These are phyloP conservation scores for Phaffia australis DNA, from an alignment of 768 basidiomycete genomes.

Conservation along the genomic window DNA sequence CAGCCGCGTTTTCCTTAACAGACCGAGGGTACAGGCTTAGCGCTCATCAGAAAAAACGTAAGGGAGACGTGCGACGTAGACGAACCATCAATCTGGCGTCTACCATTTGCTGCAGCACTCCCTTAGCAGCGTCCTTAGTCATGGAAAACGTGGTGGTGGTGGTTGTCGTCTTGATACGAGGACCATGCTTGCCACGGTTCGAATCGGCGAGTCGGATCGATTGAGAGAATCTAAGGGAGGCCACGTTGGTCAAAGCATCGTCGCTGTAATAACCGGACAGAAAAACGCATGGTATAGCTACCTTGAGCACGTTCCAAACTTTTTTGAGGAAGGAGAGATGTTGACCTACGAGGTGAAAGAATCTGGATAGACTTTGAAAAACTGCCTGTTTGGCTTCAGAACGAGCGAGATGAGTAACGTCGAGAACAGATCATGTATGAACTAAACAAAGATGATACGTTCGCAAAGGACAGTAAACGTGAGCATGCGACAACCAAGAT, in stretches of 20 bases:
- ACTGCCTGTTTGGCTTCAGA: slow-evolving; percentile 82
- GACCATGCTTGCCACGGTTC: slow-evolving; percentile 2
- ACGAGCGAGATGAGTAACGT: slow-evolving; percentile 89
- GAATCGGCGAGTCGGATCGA: slow-evolving; percentile 96
- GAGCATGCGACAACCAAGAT: not conserved
- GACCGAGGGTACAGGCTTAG: not conserved
- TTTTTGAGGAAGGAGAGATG: not conserved
- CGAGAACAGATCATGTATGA: slow-evolving; percentile 94
- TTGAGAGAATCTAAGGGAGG: slow-evolving; percentile 94
- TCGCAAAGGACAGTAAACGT: not conserved
- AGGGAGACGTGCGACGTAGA: not conserved
- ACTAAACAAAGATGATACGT: slow-evolving; percentile 45
- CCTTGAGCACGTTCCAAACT: not conserved
- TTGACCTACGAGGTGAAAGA: slow-evolving; percentile 81
- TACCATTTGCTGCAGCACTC: slow-evolving; percentile 99
- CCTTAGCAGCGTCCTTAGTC: slow-evolving; percentile 99
- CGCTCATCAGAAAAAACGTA: not conserved
- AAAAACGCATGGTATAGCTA: not conserved
- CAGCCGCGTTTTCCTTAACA: slow-evolving; percentile 68
- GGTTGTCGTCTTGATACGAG: slow-evolving; percentile 79
- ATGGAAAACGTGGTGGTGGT: slow-evolving; percentile 99
- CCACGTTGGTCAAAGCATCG: slow-evolving; percentile 82
- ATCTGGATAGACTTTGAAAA: slow-evolving; percentile 87
- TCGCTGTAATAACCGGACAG: slow-evolving; percentile 48
- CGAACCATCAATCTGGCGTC: slow-evolving; percentile 77